phyloP scores from a whole-genome alignment of 805 yeast species.

The Pichia insulana region DNA sequence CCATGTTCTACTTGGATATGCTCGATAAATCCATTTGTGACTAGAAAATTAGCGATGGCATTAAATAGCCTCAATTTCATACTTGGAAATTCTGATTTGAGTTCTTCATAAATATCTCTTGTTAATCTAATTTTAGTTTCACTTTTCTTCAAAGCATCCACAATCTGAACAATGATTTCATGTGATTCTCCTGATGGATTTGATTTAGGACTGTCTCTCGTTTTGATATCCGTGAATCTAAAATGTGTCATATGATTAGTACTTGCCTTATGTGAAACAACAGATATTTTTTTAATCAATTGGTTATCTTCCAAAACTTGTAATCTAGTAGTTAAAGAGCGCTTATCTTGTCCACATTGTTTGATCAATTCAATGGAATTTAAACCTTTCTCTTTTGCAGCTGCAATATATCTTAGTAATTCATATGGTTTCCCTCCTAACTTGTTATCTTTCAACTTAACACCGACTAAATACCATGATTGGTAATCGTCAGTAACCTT shows the following conservation, averaged over 20 bases:
- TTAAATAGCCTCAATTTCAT: conserved; percentile 29
- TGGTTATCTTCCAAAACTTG: conserved; percentile 44
- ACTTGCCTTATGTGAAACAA: conserved; percentile 38
- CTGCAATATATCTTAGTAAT: conserved; percentile 52
- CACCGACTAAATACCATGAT: conserved; percentile 51
- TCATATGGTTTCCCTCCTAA: conserved; percentile 51
- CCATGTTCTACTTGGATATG: conserved; percentile 21
- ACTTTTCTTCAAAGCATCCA: conserved; percentile 44
- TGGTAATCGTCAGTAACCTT: conserved; percentile 46
- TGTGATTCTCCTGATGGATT: conserved; percentile 14
- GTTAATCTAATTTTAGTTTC: conserved; percentile 54
- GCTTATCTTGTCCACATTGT: conserved; percentile 57
- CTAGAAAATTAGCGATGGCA: conserved; percentile 42
- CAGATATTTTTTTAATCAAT: conserved; percentile 33
- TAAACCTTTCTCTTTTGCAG: conserved; percentile 46
- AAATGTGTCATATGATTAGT: conserved; percentile 46
- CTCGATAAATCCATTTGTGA: conserved; percentile 25
- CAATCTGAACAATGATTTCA: conserved; percentile 27
- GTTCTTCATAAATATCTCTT: conserved; percentile 50
- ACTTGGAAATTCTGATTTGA: conserved; percentile 37
- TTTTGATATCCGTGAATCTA: conserved; percentile 27
- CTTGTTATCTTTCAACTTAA: conserved; percentile 39
- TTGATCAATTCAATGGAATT: conserved; percentile 48
- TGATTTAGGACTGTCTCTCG: not conserved
- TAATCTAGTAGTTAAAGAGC: conserved; percentile 59